Base-by-base conservation (phyloP, 129 eudicot genomes). In the Tanacetum coccineum region DNA sequence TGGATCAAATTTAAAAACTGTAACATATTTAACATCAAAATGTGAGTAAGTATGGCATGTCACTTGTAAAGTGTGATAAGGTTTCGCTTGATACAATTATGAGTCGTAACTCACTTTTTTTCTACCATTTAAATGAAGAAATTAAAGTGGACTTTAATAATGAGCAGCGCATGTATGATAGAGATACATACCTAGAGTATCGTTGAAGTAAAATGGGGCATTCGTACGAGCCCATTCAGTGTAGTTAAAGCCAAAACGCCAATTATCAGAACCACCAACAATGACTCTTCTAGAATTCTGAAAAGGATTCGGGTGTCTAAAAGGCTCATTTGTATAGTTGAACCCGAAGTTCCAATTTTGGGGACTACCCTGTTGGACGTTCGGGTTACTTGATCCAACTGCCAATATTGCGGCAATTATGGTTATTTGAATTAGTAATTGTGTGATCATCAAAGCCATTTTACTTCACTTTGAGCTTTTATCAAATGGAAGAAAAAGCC, bases 191-290 rank as follows among this genome's bases (percentile, higher is more conserved):
- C 95, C 95, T 54, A 87, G 64, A 26, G 79, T 70, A 51, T 87
- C 95, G 49, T 84, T 80, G 48, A 81, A 46, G 73, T 65, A 84
- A 57, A 87, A 82, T 13, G 95, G 95, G 12, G 73, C 84, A 40
- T 66, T 84, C 45, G 66, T 84, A 18, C 56, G 66, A 55, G 90
- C 86, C 95, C 95, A 87, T 47, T 84, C 82, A 0, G 84, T 63
- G 75, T 87, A 87, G 45, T 87, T 87, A 47, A 71, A 79, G 18
- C 95, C 95, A 60, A 84, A 87, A 18, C 72, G 87, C 95, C 95
- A 87, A 3, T 80, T 77, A 17, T 77, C 73, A 2, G 87, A 77
- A 6, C 87, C 91, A 1, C 95, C 95, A n/a, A 84, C 86, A 2
- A 78, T 54, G 55, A 84, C 72, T 65, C 51, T 75, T 45, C 75